Base-by-base conservation (phyloP, 352 stramenopile genomes). In the Globisporangium acanthophoron region DNA sequence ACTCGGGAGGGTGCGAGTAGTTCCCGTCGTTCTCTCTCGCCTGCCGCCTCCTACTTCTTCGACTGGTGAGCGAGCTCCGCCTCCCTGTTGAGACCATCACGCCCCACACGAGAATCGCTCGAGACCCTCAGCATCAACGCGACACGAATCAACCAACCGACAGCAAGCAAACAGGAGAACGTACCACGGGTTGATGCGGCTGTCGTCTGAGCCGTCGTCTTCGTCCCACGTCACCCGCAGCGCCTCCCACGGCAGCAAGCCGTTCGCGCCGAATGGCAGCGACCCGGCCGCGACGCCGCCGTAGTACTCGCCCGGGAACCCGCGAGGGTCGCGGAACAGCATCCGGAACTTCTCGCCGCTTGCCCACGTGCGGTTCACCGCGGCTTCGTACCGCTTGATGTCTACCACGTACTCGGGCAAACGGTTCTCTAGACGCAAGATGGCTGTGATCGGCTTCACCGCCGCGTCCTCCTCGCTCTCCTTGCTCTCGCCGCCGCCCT, bases 111-210 rank as follows among this genome's bases (percentile, higher is more conserved):
- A 24, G 21, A 24, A 24, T 24, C 21, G 21, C 21, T 24, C 21
- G 21, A 24, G 21, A 24, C 21, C 21, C 21, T 24, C 21, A 24
- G 21, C 6, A 61, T 46, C 54, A 47, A 15, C 37, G 56, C 31
- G 13, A 47, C 18, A 37, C 41, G n/a, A 11, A 13, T 5, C 6
- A 47, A 47, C 3, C 16, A 47, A 24, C 18, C 20, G 3, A 20
- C 41, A 20, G 6, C 15, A 27, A 49, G n/a, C 41, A 47, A 58
- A 20, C 18, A 9, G 31, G 7, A 31, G 4, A 47, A 77, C 79
- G 58, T 74, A 94, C 85, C 85, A 94, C 52, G 85, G 85, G 50
- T 94, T 94, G 56, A 94, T 87, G 49, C 82, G 76, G 62, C 78
- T 89, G 63, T 92, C 79, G 41, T 90, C 79, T 21, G 78, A 85